Conservation (phyloP, 805 yeast genomes). For the Kuraishia floccosa region DNA sequence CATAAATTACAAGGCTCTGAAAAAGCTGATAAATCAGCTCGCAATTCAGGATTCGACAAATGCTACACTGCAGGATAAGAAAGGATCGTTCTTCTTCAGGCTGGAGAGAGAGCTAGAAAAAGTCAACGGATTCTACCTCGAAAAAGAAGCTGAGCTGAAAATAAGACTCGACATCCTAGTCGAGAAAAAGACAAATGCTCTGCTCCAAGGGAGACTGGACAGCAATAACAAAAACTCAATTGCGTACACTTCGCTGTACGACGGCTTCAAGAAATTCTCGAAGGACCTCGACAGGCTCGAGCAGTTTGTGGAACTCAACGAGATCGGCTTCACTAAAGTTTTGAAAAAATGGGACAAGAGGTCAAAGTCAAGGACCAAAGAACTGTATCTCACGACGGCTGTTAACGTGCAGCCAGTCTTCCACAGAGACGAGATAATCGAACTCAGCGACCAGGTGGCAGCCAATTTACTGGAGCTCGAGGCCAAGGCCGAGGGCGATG, state of each 20-base stretch:
- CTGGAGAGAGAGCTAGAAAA: constrained; percentile 92
- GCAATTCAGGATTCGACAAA: constrained; percentile 24
- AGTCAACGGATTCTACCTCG: constrained; percentile 84
- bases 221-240: constrained; percentile 54
- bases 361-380: constrained; percentile 90
- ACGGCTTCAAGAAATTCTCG: constrained; percentile 80
- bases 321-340: constrained; percentile 91
- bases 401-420: constrained; percentile 96
- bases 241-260: constrained; percentile 71
- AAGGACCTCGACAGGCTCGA: constrained; percentile 83
- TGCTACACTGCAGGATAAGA: constrained; percentile 69
- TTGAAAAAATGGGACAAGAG: constrained; percentile 97
- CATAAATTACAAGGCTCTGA: constrained; percentile 88
- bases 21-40: constrained; percentile 80
- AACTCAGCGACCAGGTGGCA: constrained; percentile 67
- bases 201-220: constrained; percentile 11
- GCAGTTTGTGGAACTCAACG: constrained; percentile 90
- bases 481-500: constrained; percentile 39
- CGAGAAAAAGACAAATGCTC: constrained; percentile 53
- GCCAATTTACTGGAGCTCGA: constrained; percentile 64
- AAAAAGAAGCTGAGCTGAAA: constrained; percentile 81
- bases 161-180: constrained; percentile 66
- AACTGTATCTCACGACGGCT: constrained; percentile 81
- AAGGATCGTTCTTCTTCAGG: constrained; percentile 80
- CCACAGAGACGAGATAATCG: constrained; percentile 78